phyloP scores from a whole-genome alignment of 148 eudicot genomes.

The Gaultheria prostrata region DNA sequence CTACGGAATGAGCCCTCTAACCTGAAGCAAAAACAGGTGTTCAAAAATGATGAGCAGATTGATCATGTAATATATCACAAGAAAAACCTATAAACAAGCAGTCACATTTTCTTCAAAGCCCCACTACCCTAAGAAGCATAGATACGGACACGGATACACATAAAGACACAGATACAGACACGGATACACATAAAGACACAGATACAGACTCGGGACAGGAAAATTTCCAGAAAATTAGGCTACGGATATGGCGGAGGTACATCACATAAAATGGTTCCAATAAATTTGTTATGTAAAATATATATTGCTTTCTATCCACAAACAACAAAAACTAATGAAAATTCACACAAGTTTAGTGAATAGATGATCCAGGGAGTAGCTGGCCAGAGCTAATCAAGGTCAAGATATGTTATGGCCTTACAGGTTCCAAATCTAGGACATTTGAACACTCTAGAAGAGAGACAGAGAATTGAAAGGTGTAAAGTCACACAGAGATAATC shows the following conservation, averaged over 20 bases:
- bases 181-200: not conserved
- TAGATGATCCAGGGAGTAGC: not conserved
- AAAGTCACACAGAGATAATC: not conserved
- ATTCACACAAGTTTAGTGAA: not conserved
- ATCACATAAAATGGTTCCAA: not conserved
- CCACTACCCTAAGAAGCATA: not conserved
- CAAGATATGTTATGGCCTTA: too few relatives aligned
- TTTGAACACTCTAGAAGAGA: not conserved
- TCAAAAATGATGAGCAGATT: slow-evolving; percentile 3
- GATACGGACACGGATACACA: not conserved
- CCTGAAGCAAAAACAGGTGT: slow-evolving; percentile 40
- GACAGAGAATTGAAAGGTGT: not conserved
- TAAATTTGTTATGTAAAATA: not conserved
- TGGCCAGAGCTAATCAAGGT: not conserved
- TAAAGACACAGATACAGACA: not conserved
- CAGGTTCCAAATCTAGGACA: not conserved
- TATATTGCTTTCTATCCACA: not conserved
- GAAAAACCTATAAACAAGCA: not conserved
- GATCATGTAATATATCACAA: not conserved
- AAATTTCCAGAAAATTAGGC: not conserved
- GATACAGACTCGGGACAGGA: not conserved
- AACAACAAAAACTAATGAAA: not conserved
- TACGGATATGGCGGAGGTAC: not conserved
- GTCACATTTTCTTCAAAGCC: not conserved
- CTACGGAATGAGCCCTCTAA: slow-evolving; percentile 94